Conservation (phyloP, 352 stramenopile species). For the Hyaloperonospora arabidopsidis region DNA sequence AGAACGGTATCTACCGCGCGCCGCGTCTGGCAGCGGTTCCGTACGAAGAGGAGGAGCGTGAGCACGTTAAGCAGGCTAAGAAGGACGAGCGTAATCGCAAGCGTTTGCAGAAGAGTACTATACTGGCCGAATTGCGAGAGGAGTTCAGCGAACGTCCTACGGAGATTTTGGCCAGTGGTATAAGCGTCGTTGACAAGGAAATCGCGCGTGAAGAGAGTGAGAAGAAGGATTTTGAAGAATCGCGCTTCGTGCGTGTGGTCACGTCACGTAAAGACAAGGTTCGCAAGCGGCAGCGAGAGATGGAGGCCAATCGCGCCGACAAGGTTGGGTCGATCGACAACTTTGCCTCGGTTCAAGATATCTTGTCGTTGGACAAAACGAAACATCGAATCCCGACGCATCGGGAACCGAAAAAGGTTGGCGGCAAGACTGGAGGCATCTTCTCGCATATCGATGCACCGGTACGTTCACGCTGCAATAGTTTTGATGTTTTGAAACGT, state of each 20-base stretch:
- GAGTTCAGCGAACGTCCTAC: constrained; percentile 77
- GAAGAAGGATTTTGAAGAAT: constrained; percentile 82
- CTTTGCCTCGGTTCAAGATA: constrained; percentile 75
- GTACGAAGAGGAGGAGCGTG: constrained; percentile 81
- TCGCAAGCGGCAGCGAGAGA: constrained; percentile 76
- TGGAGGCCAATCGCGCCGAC: constrained; percentile 62
- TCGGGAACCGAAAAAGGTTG: constrained; percentile 43
- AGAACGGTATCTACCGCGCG: constrained; percentile 71
- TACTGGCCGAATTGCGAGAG: constrained; percentile 76
- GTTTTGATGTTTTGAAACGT: not conserved
- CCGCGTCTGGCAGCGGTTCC: constrained; percentile 68
- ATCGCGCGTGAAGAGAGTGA: constrained; percentile 73
- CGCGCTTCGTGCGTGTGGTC: constrained; percentile 78
- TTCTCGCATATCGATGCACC: constrained; percentile 69
- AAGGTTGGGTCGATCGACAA: constrained; percentile 82
- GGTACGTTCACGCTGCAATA: constrained; percentile 22
- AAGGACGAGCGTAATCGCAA: constrained; percentile 71
- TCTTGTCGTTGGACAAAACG: constrained; percentile 59
- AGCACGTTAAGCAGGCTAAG: constrained; percentile 74
- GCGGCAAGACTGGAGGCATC: constrained; percentile 74
- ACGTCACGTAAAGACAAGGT: constrained; percentile 86
- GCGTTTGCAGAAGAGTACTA: constrained; percentile 77
- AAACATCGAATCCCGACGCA: constrained; percentile 62
- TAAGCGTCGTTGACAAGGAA: constrained; percentile 70
- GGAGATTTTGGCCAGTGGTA: constrained; percentile 59